phyloP scores from a whole-genome alignment of 83 land plant species.

The Thuja plicata region DNA sequence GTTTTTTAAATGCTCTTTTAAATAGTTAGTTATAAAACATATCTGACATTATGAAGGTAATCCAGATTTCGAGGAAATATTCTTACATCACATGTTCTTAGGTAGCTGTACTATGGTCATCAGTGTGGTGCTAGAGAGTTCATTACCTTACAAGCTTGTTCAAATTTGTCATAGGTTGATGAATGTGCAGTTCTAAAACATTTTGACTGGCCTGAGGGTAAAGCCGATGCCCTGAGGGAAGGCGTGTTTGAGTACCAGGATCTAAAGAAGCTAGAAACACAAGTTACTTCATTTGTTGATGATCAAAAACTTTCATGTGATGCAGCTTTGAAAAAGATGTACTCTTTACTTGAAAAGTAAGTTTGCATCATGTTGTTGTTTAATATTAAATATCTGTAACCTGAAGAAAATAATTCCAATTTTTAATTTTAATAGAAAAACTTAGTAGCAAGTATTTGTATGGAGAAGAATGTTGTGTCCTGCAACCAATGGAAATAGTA shows the following conservation, averaged over 20 bases:
- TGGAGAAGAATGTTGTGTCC: background rate
- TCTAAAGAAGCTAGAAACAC: slow-evolving; percentile 74
- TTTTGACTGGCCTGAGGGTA: slow-evolving; percentile 98
- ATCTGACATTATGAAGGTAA: background rate
- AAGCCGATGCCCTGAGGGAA: slow-evolving; percentile 93
- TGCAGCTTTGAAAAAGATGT: slow-evolving; percentile 84
- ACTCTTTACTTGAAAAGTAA: slow-evolving; percentile 87
- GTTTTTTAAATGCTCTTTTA: too few species aligned
- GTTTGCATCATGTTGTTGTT: slow-evolving; percentile 19
- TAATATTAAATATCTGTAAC: background rate
- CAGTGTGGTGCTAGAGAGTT: background rate
- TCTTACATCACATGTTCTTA: background rate
- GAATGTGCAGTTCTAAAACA: slow-evolving; percentile 95
- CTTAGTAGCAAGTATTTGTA: background rate
- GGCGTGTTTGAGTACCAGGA: slow-evolving; percentile 96
- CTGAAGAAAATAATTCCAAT: background rate
- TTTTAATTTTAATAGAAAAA: background rate
- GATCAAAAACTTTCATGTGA: slow-evolving; percentile 82
- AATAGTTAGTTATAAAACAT: background rate
- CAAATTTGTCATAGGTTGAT: slow-evolving; percentile 62
- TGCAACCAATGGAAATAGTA: background rate
- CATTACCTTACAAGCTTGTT: background rate
- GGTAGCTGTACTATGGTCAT: background rate
- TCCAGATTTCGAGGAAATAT: background rate
- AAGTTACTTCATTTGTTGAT: slow-evolving; percentile 60